Percentiles rank a stretch among this genome's conserved stretches.
Evolutionary conservation across 2,329 filamentous ascomycete species (phyloP).

Genomic region (Diaporthe helianthi): DNA sequence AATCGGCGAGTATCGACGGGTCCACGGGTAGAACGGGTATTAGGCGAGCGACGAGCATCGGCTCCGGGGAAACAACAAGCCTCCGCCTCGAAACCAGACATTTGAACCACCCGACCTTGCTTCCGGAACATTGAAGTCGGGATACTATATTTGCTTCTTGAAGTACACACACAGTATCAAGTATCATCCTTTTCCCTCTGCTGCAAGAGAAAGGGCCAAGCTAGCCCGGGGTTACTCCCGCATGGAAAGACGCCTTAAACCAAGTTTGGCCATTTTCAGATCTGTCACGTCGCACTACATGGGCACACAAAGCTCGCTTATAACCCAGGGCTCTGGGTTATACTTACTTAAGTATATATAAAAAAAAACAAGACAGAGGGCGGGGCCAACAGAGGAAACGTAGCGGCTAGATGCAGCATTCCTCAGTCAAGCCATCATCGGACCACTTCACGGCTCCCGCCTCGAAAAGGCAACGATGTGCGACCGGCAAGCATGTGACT

Average conservation of each 20-base stretch:
- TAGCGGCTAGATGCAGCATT: background rate
- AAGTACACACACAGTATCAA: too few species aligned
- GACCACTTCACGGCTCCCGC: background rate
- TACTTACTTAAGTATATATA: too few species aligned
- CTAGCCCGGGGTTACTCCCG: background rate
- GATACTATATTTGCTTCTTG: background rate
- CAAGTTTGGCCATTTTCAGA: background rate
- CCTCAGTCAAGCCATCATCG: background rate
- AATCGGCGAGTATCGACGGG: background rate
- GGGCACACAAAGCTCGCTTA: slow-evolving; percentile 26
- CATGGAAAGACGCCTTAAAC: background rate
- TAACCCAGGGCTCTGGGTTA: slow-evolving; percentile 4
- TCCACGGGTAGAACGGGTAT: too few species aligned
- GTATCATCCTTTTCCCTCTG: too few species aligned
- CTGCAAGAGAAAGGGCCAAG: background rate
- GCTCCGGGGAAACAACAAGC: slow-evolving; percentile 6
- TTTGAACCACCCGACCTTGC: background rate
- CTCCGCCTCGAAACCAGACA: slow-evolving; percentile 9
- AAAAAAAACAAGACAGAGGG: too few species aligned
- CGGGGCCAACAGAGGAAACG: background rate
- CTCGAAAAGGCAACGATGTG: slow-evolving; percentile 11
- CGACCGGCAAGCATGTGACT: slow-evolving; percentile 6
- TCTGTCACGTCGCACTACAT: slow-evolving; percentile 27
- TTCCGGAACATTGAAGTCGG: background rate
- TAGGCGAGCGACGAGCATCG: background rate